A percentile compares a stretch with the other conserved stretches of the same genome.
These are phyloP conservation scores for Mortierella antarctica DNA, from an alignment of 192 early-diverging fungal species.

Conservation along the genomic window DNA sequence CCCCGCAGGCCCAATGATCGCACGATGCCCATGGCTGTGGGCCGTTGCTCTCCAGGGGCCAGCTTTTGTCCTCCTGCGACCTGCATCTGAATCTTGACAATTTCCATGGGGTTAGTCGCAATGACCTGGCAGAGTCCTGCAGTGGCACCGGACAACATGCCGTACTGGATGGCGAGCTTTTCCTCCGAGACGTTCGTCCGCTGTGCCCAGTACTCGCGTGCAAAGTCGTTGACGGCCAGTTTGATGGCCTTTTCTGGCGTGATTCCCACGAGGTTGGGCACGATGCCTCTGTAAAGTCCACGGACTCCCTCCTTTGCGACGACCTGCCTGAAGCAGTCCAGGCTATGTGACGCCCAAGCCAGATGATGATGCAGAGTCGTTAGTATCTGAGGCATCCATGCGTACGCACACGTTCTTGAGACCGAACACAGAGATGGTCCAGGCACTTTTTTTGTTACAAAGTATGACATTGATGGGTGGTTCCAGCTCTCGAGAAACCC, in stretches of 20 bases:
- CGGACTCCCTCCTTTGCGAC: constrained; percentile 55
- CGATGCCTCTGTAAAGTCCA: constrained; percentile 62
- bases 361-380: background rate
- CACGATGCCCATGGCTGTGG: constrained; percentile 54
- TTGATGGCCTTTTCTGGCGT: constrained; percentile 72
- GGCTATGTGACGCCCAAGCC: background rate
- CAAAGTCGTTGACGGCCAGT: constrained; percentile 65
- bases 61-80: constrained; percentile 44
- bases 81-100: constrained; percentile 68
- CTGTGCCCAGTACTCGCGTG: constrained; percentile 56
- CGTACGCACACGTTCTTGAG: too few relatives aligned
- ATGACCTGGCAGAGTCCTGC: constrained; percentile 68
- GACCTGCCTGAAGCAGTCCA: constrained; percentile 55
- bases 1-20: constrained; percentile 57
- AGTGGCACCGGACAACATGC: constrained; percentile 63
- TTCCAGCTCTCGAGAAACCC: too few relatives aligned
- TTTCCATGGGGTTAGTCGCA: constrained; percentile 70
- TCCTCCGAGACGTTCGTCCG: constrained; percentile 41
- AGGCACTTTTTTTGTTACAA: too few relatives aligned
- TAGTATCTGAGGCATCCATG: too few relatives aligned
- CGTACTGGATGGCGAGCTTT: constrained; percentile 53
- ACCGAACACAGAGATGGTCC: too few relatives aligned
- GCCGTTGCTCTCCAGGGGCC: constrained; percentile 22
- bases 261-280: constrained; percentile 62
- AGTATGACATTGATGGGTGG: too few relatives aligned